phyloP scores from a whole-genome alignment of 176 grass and related monocot species.

The Zoysia japonica region DNA sequence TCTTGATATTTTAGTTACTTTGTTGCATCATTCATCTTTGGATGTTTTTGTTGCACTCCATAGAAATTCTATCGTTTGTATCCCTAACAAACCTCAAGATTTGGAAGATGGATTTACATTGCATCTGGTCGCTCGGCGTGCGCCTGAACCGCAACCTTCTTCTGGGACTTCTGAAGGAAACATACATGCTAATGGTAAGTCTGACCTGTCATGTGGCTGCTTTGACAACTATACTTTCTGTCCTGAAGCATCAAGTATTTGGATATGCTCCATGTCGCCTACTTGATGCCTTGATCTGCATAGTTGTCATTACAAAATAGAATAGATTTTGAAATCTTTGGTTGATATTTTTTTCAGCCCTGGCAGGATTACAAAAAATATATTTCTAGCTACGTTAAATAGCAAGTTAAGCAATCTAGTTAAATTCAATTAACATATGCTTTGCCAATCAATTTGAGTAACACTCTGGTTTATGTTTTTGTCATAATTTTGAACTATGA shows the following conservation, averaged over 20 bases:
- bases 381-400: not conserved
- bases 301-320: not conserved
- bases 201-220: not conserved
- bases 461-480: not conserved
- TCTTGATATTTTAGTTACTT: conserved; percentile 9
- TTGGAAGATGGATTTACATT: conserved; percentile 88
- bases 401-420: conserved; percentile 3
- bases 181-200: conserved; percentile 52
- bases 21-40: not conserved
- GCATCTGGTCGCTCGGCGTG: conserved; percentile 78
- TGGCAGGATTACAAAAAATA: conserved; percentile 13
- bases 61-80: not conserved
- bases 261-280: not conserved
- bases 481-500: not conserved
- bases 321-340: not conserved
- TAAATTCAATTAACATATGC: not conserved
- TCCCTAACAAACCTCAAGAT: conserved; percentile 58
- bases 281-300: not conserved
- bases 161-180: conserved; percentile 59
- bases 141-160: conserved; percentile 55
- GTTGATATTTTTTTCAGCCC: not conserved
- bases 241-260: conserved; percentile 11
- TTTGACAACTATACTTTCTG: not conserved
- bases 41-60: not conserved
- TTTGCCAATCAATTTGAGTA: no score